Evolutionary conservation across 305 asterid species (phyloP), one percentile per base, ranked within the genome.

Genomic region (Salvia sclarea): DNA sequence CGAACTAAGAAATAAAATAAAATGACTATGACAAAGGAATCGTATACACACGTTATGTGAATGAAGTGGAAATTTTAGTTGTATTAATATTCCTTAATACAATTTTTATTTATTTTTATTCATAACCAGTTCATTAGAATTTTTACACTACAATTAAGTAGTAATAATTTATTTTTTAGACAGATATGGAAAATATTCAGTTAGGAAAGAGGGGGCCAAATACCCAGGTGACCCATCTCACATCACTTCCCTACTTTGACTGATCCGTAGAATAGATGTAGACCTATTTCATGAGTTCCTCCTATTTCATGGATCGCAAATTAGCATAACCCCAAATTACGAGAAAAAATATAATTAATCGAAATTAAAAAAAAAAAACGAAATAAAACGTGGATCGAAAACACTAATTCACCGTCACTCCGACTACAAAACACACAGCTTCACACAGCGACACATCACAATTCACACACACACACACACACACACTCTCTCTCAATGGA

Each of bases 371-470:
- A n/a, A 18, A 45, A 9, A 13, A 22, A 54, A 12, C 5, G 9
- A 14, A 35, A 14, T 17, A 44, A 22, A 48, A 70, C 22, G 3
- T 14, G 62, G 45, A 58, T 33, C 37, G 30, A 54, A 11, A 14
- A 21, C 5, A 28, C 33, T 1, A 58, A 58, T 18, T n/a, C 52
- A 69, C 9, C 52, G 54, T 8, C 85, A 81, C 53, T 44, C 45
- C 31, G 14, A 60, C 69, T 28, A 5, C 14, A 44, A 1, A 12
- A 53, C 41, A 47, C 33, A 57, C 8, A 74, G 37, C 48, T 61
- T 28, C 16, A 24, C 22, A 41, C 18, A 11, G 48, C 9, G 71
- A 69, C 72, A 45, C 79, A 38, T 54, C 71, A 53, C n/a, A n/a
- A n/a, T n/a, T n/a, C n/a, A n/a, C n/a, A n/a, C n/a, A n/a, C n/a